phyloP scores from a whole-genome alignment of 169 alveolate species.

The Plasmodium gonderi region DNA sequence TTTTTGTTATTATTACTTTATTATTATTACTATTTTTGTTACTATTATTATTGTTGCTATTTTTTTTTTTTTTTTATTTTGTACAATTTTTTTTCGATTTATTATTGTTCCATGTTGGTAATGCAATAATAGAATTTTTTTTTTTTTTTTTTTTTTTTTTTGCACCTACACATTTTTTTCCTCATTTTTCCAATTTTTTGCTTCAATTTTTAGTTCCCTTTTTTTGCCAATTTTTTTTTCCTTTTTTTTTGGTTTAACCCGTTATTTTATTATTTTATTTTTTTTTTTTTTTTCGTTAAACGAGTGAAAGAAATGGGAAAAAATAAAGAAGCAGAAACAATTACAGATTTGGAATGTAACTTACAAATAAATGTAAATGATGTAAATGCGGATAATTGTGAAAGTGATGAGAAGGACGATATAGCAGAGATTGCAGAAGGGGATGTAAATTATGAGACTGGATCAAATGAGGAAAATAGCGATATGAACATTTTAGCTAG shows the following conservation, averaged over 20 bases:
- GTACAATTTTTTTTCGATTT: background rate
- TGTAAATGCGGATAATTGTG: too few relatives aligned
- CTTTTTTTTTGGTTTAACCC: too few relatives aligned
- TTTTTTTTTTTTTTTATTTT: background rate
- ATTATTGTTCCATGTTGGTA: background rate
- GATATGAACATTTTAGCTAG: background rate
- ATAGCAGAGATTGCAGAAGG: background rate
- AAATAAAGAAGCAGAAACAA: background rate
- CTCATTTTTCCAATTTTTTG: too few relatives aligned
- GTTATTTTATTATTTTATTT: too few relatives aligned
- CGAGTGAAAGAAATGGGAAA: too few relatives aligned
- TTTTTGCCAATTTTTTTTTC: too few relatives aligned
- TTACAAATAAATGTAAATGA: too few relatives aligned
- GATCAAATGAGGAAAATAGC: background rate
- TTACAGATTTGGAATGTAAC: too few relatives aligned
- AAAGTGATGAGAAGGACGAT: background rate
- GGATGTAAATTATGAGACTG: background rate
- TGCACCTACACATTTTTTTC: too few relatives aligned
- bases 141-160: background rate
- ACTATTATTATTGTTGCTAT: background rate
- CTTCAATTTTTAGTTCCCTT: too few relatives aligned
- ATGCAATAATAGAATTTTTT: background rate
- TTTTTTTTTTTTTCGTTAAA: too few relatives aligned
- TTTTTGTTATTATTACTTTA: background rate
- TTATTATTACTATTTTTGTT: background rate